Conservation (phyloP, 148 eudicot species). For the Heliosperma pusillum region DNA sequence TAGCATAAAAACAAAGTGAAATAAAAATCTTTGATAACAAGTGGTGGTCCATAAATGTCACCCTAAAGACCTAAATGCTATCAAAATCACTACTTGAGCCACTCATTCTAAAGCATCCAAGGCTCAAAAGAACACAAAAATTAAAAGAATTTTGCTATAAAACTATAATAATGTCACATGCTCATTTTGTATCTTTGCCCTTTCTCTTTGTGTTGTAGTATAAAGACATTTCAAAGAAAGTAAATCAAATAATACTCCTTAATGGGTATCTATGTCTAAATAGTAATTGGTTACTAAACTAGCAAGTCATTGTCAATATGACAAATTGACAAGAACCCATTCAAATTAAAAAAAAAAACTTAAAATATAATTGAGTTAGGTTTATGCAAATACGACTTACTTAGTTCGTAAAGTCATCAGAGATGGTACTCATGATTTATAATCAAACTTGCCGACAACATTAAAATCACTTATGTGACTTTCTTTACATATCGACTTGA, state of each 20-base stretch:
- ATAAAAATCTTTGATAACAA: not conserved
- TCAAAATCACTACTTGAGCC: constrained; percentile 12
- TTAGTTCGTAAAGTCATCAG: too few relatives aligned
- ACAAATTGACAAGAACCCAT: too few relatives aligned
- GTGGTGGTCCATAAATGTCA: constrained; percentile 1
- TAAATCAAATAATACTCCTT: not conserved
- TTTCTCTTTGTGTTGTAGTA: not conserved
- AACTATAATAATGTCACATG: not conserved
- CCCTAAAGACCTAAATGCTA: constrained; percentile 1
- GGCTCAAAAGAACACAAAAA: not conserved
- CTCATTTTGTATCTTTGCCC: not conserved
- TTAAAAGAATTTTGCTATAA: not conserved
- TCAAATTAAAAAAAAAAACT: too few relatives aligned
- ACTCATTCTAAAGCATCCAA: constrained; percentile 5
- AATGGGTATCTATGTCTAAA: too few relatives aligned
- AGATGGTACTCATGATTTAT: too few relatives aligned
- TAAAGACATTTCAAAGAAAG: not conserved
- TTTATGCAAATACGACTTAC: too few relatives aligned
- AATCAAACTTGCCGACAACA: too few relatives aligned
- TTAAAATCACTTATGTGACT: too few relatives aligned
- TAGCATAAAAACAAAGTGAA: not conserved
- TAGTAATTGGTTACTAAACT: too few relatives aligned
- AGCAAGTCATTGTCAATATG: too few relatives aligned
- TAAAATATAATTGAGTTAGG: too few relatives aligned
- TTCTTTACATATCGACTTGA: too few relatives aligned